Percentiles rank a stretch among this genome's conserved stretches.
Evolutionary conservation across 352 stramenopile genomes (phyloP).

Genomic region (Phytophthora cajani): DNA sequence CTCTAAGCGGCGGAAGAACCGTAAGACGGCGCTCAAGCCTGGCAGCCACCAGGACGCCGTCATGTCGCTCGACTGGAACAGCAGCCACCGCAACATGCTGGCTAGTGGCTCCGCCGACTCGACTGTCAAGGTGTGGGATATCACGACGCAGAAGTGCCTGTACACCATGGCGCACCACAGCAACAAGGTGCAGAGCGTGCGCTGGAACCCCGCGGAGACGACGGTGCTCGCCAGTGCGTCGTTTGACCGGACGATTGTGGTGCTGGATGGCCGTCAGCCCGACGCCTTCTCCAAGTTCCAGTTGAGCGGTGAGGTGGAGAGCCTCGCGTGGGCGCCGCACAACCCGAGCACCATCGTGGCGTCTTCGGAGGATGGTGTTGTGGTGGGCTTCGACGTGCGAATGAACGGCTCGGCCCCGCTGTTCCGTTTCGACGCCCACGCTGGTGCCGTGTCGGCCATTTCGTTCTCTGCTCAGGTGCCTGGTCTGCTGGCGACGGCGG

Average conservation of each 20-base stretch:
- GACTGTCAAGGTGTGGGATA: slow-evolving; percentile 97
- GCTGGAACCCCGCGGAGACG: slow-evolving; percentile 97
- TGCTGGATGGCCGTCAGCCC: slow-evolving; percentile 93
- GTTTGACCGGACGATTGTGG: slow-evolving; percentile 95
- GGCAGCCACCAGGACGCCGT: slow-evolving; percentile 98
- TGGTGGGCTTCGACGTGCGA: slow-evolving; percentile 96
- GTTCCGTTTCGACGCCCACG: slow-evolving; percentile 94
- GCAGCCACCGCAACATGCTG: slow-evolving; percentile 96
- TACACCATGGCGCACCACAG: slow-evolving; percentile 98
- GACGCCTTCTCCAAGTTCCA: slow-evolving; percentile 85
- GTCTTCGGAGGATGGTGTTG: slow-evolving; percentile 94
- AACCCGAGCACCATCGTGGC: slow-evolving; percentile 93
- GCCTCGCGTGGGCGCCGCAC: slow-evolving; percentile 94
- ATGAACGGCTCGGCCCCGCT: slow-evolving; percentile 92
- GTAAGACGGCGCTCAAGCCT: slow-evolving; percentile 76
- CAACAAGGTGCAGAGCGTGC: slow-evolving; percentile 98
- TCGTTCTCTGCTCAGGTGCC: slow-evolving; percentile 88
- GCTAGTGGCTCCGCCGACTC: slow-evolving; percentile 97
- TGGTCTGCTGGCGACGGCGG: slow-evolving; percentile 95
- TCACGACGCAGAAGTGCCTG: slow-evolving; percentile 92
- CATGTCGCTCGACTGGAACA: slow-evolving; percentile 98
- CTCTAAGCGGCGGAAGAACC: slow-evolving; percentile 80
- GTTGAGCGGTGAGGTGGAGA: slow-evolving; percentile 90
- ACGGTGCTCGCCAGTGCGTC: slow-evolving; percentile 96
- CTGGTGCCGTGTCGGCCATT: slow-evolving; percentile 85